A percentile compares a stretch with the other conserved stretches of the same genome.
phyloP scores from a whole-genome alignment of 1,139 yeast genomes.

The Suhomyces ambrosiae region DNA sequence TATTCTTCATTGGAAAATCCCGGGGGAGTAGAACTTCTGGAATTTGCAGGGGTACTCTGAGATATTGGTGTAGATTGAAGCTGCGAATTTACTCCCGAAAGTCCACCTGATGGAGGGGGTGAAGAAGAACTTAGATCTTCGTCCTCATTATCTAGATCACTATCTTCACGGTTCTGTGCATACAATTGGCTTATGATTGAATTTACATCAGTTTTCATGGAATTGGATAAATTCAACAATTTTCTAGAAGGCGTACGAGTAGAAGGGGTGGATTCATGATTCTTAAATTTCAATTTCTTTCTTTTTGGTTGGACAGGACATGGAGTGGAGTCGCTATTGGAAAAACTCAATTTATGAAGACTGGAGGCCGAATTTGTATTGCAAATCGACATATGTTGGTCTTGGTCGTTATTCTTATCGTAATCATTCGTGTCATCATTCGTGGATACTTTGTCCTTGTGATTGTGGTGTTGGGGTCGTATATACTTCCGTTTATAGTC shows the following conservation, averaged over 20 bases:
- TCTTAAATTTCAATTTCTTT: conserved; percentile 21
- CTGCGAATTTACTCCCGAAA: conserved; percentile 7
- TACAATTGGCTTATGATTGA: conserved; percentile 17
- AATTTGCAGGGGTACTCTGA: conserved; percentile 29
- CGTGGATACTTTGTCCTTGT: conserved; percentile 6
- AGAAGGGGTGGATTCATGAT: conserved; percentile 23
- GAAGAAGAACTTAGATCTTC: conserved; percentile 12
- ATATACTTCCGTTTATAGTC: conserved; percentile 5
- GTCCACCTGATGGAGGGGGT: conserved; percentile 4
- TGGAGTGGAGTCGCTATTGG: conserved; percentile 28
- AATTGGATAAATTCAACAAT: conserved; percentile 21
- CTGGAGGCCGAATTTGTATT: conserved; percentile 18
- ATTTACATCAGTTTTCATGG: conserved; percentile 18
- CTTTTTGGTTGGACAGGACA: conserved; percentile 28
- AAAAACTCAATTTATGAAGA: conserved; percentile 21
- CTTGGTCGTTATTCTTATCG: conserved; percentile 12
- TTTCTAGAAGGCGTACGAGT: conserved; percentile 16
- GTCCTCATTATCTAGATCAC: conserved; percentile 15
- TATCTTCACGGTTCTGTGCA: conserved; percentile 9
- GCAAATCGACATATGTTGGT: conserved; percentile 19
- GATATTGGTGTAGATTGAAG: conserved; percentile 24
- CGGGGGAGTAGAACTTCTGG: conserved; percentile 26
- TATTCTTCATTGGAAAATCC: conserved; percentile 22
- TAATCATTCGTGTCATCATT: conserved; percentile 9
- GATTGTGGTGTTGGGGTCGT: conserved; percentile 10